Percentiles rank a stretch among this genome's conserved stretches.
These are phyloP conservation scores for Mangifera indica DNA, from an alignment of 345 rosid genomes.

Conservation along the genomic window DNA sequence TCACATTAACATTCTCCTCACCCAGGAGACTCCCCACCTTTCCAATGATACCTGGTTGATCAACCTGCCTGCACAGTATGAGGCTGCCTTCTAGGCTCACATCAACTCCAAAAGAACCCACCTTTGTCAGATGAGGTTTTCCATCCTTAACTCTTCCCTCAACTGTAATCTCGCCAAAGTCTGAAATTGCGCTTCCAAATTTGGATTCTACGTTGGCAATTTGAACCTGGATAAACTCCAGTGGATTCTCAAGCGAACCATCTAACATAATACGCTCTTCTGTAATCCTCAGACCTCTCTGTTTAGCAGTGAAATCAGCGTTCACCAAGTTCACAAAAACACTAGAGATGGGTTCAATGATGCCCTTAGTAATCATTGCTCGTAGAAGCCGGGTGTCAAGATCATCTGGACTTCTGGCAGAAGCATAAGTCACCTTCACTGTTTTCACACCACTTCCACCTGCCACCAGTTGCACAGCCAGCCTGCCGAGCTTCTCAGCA, in stretches of 20 bases:
- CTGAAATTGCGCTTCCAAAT: constrained; percentile 64
- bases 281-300: constrained; percentile 53
- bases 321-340: constrained; percentile 65
- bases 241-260: constrained; percentile 57
- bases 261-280: constrained; percentile 54
- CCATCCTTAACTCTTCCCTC: constrained; percentile 76
- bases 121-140: constrained; percentile 54
- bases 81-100: constrained; percentile 80
- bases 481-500: constrained; percentile 60
- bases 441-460: constrained; percentile 70
- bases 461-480: constrained; percentile 66
- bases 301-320: constrained; percentile 66
- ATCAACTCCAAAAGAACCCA: constrained; percentile 68
- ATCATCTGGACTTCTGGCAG: constrained; percentile 68
- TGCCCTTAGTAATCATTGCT: constrained; percentile 71
- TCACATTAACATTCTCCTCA: constrained; percentile 65
- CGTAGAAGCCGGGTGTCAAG: constrained; percentile 72
- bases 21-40: constrained; percentile 58
- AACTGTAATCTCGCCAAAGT: constrained; percentile 52
- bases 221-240: constrained; percentile 59
- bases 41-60: constrained; percentile 75
- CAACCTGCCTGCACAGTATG: constrained; percentile 63
- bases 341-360: constrained; percentile 63
- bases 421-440: constrained; percentile 53
- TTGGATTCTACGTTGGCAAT: constrained; percentile 70